Percentiles rank a stretch among this genome's conserved stretches.
Conservation (phyloP, 2,329 filamentous ascomycete genomes). For the Mollisia scopiformis region DNA sequence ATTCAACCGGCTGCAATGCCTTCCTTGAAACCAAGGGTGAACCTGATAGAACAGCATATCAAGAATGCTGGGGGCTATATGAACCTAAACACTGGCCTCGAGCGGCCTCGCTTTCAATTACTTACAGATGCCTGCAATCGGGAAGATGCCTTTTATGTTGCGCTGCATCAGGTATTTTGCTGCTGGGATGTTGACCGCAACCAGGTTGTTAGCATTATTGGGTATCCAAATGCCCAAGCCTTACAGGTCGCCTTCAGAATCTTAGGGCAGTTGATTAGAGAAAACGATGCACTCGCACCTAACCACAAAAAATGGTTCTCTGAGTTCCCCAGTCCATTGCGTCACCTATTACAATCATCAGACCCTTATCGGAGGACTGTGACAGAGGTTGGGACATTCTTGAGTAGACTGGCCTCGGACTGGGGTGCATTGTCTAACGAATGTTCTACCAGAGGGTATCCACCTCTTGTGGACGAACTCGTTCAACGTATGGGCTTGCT, state of each 20-base stretch:
- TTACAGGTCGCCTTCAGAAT: conserved; percentile 38
- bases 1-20: conserved; percentile 21
- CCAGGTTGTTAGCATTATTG: conserved; percentile 38
- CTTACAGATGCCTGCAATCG: conserved; percentile 57
- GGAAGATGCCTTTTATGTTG: conserved; percentile 65
- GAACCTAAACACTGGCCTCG: conserved; percentile 39
- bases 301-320: conserved; percentile 48
- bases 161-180: conserved; percentile 68
- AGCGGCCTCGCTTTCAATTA: conserved; percentile 54
- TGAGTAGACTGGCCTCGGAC: conserved; percentile 44
- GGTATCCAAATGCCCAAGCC: conserved; percentile 29
- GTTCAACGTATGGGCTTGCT: conserved; percentile 47
- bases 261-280: conserved; percentile 47
- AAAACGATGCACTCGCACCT: conserved; percentile 45
- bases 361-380: conserved; percentile 37
- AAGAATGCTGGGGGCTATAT: conserved; percentile 23
- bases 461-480: conserved; percentile 61
- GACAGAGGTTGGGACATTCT: conserved; percentile 45
- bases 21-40: conserved; percentile 25
- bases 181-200: conserved; percentile 44
- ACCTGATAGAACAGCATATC: conserved; percentile 32
- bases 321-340: conserved; percentile 47
- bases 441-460: conserved; percentile 46
- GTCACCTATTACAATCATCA: conserved; percentile 32
- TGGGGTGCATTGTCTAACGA: conserved; percentile 44